phyloP scores from a whole-genome alignment of 768 basidiomycete species.

The Tricholomella constricta region DNA sequence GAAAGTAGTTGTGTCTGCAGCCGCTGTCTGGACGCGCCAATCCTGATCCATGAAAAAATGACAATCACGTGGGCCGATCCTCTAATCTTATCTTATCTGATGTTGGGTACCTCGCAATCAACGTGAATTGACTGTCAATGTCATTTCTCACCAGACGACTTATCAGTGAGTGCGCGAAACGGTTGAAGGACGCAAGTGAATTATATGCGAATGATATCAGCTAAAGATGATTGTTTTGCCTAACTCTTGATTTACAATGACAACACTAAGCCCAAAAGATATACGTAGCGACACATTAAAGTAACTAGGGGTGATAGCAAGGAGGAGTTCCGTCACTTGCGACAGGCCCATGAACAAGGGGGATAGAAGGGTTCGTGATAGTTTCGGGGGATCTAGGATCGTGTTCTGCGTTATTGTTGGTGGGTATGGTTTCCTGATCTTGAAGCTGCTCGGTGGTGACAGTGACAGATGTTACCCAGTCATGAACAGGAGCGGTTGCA shows the following conservation, averaged over 20 bases:
- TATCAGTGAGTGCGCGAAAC: neutral
- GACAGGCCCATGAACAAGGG: slow-evolving; percentile 19
- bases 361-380: neutral
- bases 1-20: neutral
- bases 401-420: neutral
- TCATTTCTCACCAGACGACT: too few species aligned
- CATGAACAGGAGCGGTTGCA: slow-evolving; percentile 12
- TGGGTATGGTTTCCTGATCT: slow-evolving; percentile 7
- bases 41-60: slow-evolving; percentile 2
- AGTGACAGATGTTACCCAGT: neutral
- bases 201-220: slow-evolving; percentile 1
- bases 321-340: slow-evolving; percentile 22
- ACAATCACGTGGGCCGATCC: slow-evolving; percentile 7
- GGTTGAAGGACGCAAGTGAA: too few species aligned
- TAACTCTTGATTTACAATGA: slow-evolving; percentile 3
- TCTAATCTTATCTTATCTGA: slow-evolving; percentile 16
- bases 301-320: slow-evolving; percentile 20
- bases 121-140: too few species aligned
- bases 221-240: neutral
- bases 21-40: neutral
- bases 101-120: too few species aligned
- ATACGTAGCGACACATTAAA: slow-evolving; percentile 3
- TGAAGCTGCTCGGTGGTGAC: neutral
- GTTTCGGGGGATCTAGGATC: neutral
- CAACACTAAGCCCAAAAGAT: slow-evolving; percentile 10